Evolutionary conservation across 2,329 filamentous ascomycete species (phyloP).

Genomic region (Beauveria australis): DNA sequence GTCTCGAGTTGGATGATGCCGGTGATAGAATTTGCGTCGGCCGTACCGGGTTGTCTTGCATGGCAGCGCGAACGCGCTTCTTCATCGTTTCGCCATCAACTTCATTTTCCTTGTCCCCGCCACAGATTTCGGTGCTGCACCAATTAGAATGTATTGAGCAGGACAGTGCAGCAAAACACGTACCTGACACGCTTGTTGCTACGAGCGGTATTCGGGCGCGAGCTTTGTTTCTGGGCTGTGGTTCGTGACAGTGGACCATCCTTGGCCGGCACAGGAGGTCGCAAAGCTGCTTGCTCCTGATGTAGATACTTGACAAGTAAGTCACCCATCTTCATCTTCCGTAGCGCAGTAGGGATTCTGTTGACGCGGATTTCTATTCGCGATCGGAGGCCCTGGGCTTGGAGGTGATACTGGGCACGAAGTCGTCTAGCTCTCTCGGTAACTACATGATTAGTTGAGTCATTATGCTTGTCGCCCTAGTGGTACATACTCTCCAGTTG

Average conservation of each 20-base stretch:
- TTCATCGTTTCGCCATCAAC: slow-evolving; percentile 57
- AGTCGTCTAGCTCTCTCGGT: slow-evolving; percentile 81
- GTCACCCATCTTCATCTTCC: slow-evolving; percentile 76
- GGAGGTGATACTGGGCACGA: slow-evolving; percentile 79
- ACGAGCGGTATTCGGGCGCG: slow-evolving; percentile 18
- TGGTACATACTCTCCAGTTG: slow-evolving; percentile 69
- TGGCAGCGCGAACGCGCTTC: slow-evolving; percentile 48
- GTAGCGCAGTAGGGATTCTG: slow-evolving; percentile 72
- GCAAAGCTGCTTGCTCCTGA: slow-evolving; percentile 29
- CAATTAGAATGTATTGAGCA: slow-evolving; percentile 20
- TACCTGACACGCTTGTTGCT: slow-evolving; percentile 46
- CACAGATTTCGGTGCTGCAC: slow-evolving; percentile 50
- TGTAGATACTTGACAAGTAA: slow-evolving; percentile 50
- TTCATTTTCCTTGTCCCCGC: slow-evolving; percentile 72
- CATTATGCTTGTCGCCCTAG: background rate
- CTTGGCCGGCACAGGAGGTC: slow-evolving; percentile 43
- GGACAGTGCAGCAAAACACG: slow-evolving; percentile 16
- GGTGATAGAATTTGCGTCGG: slow-evolving; percentile 66
- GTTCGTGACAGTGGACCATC: slow-evolving; percentile 28
- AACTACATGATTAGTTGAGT: slow-evolving; percentile 43
- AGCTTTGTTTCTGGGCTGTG: slow-evolving; percentile 14
- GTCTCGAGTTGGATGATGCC: slow-evolving; percentile 71
- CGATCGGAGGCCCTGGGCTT: slow-evolving; percentile 75
- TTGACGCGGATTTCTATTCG: slow-evolving; percentile 91
- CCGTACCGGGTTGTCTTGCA: slow-evolving; percentile 29